A percentile compares a stretch with the other conserved stretches of the same genome.
phyloP scores from a whole-genome alignment of 2,329 filamentous ascomycete species.

The Colletotrichum plurivorum region DNA sequence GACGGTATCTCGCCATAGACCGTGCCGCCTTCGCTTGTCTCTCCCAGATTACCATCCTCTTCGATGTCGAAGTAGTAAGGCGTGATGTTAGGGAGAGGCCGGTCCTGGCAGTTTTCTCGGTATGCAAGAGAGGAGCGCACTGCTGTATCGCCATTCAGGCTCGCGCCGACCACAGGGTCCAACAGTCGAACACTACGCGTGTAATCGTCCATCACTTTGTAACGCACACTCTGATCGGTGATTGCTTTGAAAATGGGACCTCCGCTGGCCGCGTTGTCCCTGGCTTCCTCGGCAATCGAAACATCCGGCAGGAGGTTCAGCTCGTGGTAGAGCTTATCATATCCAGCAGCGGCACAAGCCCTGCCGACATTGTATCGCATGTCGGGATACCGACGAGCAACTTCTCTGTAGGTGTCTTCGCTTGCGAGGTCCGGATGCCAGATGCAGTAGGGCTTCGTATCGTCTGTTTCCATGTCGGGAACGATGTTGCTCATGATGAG shows the following conservation, averaged over 20 bases:
- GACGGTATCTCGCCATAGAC: slow-evolving; percentile 23
- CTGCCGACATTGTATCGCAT: slow-evolving; percentile 56
- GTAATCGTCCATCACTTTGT: slow-evolving; percentile 56
- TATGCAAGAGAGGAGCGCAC: slow-evolving; percentile 39
- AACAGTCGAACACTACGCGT: slow-evolving; percentile 40
- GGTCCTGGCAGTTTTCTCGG: not conserved
- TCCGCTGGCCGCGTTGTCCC: slow-evolving; percentile 44
- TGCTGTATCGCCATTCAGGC: slow-evolving; percentile 53
- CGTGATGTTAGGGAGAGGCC: not conserved
- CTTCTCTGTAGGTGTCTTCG: slow-evolving; percentile 52
- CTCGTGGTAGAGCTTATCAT: slow-evolving; percentile 51
- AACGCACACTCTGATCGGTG: slow-evolving; percentile 46
- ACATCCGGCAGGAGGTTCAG: slow-evolving; percentile 55
- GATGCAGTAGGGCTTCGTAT: slow-evolving; percentile 56
- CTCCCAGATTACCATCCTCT: slow-evolving; percentile 46
- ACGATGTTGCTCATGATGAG: slow-evolving; percentile 54
- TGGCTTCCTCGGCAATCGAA: slow-evolving; percentile 57
- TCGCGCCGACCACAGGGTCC: slow-evolving; percentile 20
- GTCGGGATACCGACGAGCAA: slow-evolving; percentile 49
- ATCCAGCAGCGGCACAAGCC: slow-evolving; percentile 57
- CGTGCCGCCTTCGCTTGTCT: not conserved
- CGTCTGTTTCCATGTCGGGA: slow-evolving; percentile 44
- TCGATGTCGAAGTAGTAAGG: slow-evolving; percentile 45
- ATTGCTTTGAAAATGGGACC: slow-evolving; percentile 50
- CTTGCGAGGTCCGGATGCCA: slow-evolving; percentile 55